These are phyloP conservation scores for Neurospora sp. DNA, from an alignment of 495 filamentous ascomycete species.

Conservation along the genomic window DNA sequence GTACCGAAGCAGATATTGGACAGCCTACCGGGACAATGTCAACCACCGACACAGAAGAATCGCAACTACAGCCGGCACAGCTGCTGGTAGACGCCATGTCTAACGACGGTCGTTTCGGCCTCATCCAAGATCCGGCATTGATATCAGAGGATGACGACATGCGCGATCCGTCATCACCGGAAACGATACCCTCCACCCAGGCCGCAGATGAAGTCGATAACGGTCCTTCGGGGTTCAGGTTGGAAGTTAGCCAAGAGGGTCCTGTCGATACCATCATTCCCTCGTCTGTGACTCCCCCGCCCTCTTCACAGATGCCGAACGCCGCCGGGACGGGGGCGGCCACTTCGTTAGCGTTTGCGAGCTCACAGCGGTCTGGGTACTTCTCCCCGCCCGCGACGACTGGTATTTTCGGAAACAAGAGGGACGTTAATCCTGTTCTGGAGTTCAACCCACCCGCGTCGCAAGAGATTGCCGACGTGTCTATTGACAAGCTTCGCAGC, in stretches of 20 bases:
- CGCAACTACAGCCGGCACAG: neutral
- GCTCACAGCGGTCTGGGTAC: constrained; percentile 32
- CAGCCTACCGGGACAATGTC: constrained; percentile 1
- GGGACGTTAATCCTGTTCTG: constrained; percentile 38
- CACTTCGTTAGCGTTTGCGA: constrained; percentile 33
- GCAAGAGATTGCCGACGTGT: constrained; percentile 55
- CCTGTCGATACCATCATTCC: constrained; percentile 27
- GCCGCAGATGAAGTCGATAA: constrained; percentile 17
- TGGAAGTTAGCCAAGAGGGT: constrained; percentile 31
- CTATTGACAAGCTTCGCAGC: constrained; percentile 46
- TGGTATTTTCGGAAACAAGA: constrained; percentile 35
- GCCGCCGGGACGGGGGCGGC: constrained; percentile 19
- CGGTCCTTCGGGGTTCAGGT: constrained; percentile 25
- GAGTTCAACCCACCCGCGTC: constrained; percentile 48
- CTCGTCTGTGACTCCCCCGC: constrained; percentile 60
- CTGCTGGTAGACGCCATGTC: constrained; percentile 17
- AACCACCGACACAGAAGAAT: constrained; percentile 11
- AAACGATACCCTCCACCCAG: constrained; percentile 36
- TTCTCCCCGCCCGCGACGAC: constrained; percentile 49
- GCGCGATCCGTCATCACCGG: constrained; percentile 24
- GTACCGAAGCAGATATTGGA: neutral
- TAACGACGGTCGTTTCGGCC: constrained; percentile 15
- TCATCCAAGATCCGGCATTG: constrained; percentile 28
- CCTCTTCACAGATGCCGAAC: constrained; percentile 55
- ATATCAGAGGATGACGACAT: constrained; percentile 25